Evolutionary conservation across 2,329 filamentous ascomycete species (phyloP), one percentile per base, ranked within the genome.

Genomic region (Lecanicillium sp.): DNA sequence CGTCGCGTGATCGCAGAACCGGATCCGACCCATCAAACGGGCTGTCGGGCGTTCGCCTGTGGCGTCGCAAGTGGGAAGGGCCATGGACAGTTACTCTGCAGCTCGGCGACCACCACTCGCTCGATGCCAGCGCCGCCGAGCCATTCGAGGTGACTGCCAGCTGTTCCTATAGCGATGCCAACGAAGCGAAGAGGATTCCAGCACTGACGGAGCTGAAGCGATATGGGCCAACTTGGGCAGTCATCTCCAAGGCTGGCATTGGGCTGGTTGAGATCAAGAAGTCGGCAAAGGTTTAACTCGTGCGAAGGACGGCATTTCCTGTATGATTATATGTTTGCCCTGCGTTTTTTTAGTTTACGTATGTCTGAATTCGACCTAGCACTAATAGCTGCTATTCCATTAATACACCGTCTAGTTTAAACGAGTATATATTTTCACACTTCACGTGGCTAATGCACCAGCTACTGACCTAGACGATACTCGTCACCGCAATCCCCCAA

Each of bases 81-180:
- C 72, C 73, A 3, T 96, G 89, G 86, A 72, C 72, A 13, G 81
- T 94, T 14, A 58, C 54, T 8, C 39, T 63, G 1, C 35, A 55
- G 9, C 32, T 59, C 9, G 48, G 25, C 13, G 49, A 49, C 3
- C 33, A 42, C 5, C 31, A 37, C 6, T 34, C 36, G n/a, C 39
- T 41, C 15, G 36, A 36, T 17, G 10, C 12, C 4, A 50, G 44
- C 28, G 36, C 42, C 4, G 36, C 42, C 4, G 46, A 50, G 12
- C 34, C 44, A 5, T 55, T 87, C 25, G 71, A 69, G 46, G 85
- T 88, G 2, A 72, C 66, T 25, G 78, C 89, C 2, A 71, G 81
- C 13, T 97, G 92, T 60, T 67, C 85, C 22, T 97, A 89, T 88
- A 87, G 83, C 51, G 92, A 98, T 63, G 80, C 77, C 32, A 96